phyloP scores from a whole-genome alignment of 73 alveolate genomes.

The Blepharisma stoltei region DNA sequence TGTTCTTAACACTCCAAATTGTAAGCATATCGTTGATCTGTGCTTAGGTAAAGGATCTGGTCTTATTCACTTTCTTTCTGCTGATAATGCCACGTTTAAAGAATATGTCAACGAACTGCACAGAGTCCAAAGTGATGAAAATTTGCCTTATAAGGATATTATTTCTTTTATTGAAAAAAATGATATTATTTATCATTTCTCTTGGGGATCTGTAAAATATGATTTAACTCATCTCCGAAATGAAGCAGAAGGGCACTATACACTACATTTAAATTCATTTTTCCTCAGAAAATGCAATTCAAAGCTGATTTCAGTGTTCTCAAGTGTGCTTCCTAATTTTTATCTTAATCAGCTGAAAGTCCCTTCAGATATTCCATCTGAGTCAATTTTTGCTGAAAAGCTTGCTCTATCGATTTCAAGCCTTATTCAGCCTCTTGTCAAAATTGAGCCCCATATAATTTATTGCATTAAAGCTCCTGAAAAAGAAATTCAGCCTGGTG shows the following conservation, averaged over 20 bases:
- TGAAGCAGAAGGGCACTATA: not conserved
- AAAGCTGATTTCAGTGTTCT: too few relatives aligned
- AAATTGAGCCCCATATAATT: not conserved
- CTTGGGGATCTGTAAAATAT: not conserved
- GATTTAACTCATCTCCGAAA: not conserved
- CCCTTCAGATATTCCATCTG: not conserved
- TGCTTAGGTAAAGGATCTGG: not conserved
- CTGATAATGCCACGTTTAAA: not conserved
- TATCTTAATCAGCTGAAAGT: not conserved
- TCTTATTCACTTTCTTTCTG: not conserved
- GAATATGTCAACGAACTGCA: not conserved
- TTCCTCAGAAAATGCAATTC: conserved; percentile 2
- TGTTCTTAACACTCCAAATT: not conserved
- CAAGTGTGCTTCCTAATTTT: not conserved
- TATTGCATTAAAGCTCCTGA: not conserved
- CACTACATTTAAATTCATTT: not conserved
- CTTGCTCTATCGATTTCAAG: not conserved
- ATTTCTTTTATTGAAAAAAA: not conserved
- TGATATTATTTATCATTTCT: not conserved
- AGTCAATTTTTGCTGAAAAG: not conserved
- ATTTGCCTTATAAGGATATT: not conserved
- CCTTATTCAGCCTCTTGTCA: not conserved
- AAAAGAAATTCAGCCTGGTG: not conserved
- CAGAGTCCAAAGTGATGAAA: too few relatives aligned
- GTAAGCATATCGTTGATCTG: not conserved